Conservation (phyloP, 495 filamentous ascomycete genomes). For the Ramalina intermedia region DNA sequence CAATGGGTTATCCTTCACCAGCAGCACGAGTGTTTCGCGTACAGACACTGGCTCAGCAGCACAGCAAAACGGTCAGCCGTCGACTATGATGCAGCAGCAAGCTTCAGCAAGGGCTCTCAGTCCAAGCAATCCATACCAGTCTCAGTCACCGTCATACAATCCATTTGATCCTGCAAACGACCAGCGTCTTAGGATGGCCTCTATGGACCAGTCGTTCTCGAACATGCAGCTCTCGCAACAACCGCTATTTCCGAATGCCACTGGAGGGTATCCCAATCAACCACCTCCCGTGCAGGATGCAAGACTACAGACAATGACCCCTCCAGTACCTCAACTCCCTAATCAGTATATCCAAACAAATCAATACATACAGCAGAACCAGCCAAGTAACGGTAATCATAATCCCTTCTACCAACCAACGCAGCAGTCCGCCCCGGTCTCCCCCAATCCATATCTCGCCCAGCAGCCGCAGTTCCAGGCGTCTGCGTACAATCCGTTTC, state of each 20-base stretch:
- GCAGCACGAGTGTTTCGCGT: background rate
- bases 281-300: slow-evolving; percentile 33
- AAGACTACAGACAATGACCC: slow-evolving; percentile 41
- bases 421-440: slow-evolving; percentile 17
- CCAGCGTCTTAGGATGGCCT: slow-evolving; percentile 33
- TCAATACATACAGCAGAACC: slow-evolving; percentile 29
- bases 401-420: slow-evolving; percentile 53
- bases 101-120: background rate
- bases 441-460: slow-evolving; percentile 16
- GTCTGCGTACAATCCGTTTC: background rate
- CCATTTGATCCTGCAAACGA: slow-evolving; percentile 47
- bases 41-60: background rate
- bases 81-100: background rate
- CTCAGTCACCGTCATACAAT: slow-evolving; percentile 35
- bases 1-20: slow-evolving; percentile 4
- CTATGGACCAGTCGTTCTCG: slow-evolving; percentile 54
- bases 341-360: slow-evolving; percentile 34
- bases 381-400: slow-evolving; percentile 31
- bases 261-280: slow-evolving; percentile 54
- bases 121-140: slow-evolving; percentile 15
- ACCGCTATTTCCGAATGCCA: slow-evolving; percentile 70
- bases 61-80: slow-evolving; percentile 1
- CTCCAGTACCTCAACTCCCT: slow-evolving; percentile 41
- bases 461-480: slow-evolving; percentile 8
- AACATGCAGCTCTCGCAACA: slow-evolving; percentile 55